phyloP scores from a whole-genome alignment of 2,329 filamentous ascomycete genomes.

The Aspergillus novoparasiticus region DNA sequence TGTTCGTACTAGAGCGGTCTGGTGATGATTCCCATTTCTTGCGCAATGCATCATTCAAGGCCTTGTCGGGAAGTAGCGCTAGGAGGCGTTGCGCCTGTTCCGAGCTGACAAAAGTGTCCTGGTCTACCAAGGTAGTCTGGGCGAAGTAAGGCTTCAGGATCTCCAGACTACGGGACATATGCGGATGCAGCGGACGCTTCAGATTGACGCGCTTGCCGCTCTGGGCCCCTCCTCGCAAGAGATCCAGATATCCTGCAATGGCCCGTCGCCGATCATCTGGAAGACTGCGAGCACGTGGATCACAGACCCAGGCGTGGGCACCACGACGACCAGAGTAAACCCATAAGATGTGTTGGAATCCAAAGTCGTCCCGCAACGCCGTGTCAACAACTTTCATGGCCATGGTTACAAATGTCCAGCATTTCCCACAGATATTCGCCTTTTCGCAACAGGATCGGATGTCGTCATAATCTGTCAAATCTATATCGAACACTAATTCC shows the following conservation, averaged over 20 bases:
- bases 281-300: slow-evolving; percentile 79
- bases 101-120: slow-evolving; percentile 78
- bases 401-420: slow-evolving; percentile 98
- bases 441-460: slow-evolving; percentile 93
- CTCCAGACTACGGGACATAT: slow-evolving; percentile 81
- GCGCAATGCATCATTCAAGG: slow-evolving; percentile 74
- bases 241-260: slow-evolving; percentile 85
- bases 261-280: slow-evolving; percentile 84
- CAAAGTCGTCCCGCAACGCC: slow-evolving; percentile 89
- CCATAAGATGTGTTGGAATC: slow-evolving; percentile 96
- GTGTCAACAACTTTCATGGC: slow-evolving; percentile 90
- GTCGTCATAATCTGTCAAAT: slow-evolving; percentile 98
- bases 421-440: slow-evolving; percentile 89
- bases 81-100: slow-evolving; percentile 78
- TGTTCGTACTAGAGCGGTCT: slow-evolving; percentile 72
- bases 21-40: slow-evolving; percentile 91
- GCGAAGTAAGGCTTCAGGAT: slow-evolving; percentile 84
- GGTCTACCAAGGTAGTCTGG: slow-evolving; percentile 74
- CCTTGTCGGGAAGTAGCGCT: slow-evolving; percentile 78
- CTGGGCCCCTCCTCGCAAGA: slow-evolving; percentile 83
- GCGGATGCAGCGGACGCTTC: slow-evolving; percentile 83
- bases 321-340: slow-evolving; percentile 96
- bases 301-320: slow-evolving; percentile 97
- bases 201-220: slow-evolving; percentile 85
- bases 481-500: slow-evolving; percentile 98